phyloP scores from a whole-genome alignment of 257 asterid species.

The Scutellaria barbata region DNA sequence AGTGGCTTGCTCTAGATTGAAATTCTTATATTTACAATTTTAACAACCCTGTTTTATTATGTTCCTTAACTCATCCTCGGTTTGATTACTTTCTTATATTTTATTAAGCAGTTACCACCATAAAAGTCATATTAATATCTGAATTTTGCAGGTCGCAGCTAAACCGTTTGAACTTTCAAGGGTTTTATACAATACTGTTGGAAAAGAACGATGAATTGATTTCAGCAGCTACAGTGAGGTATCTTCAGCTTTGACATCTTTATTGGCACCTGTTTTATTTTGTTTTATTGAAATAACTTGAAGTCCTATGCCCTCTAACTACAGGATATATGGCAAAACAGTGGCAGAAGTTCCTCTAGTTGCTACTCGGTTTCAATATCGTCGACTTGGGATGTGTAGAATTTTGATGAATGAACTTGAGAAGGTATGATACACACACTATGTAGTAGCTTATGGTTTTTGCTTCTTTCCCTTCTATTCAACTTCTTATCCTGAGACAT shows the following conservation, averaged over 20 bases:
- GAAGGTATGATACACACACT: constrained; percentile 52
- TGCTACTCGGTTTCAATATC: constrained; percentile 84
- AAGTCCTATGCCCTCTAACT: constrained; percentile 28
- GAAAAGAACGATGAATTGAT: constrained; percentile 76
- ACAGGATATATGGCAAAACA: constrained; percentile 76
- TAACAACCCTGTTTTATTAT: not conserved
- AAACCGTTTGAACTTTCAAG: constrained; percentile 78
- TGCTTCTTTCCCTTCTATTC: not conserved
- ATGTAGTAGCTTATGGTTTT: not conserved
- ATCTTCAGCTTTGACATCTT: constrained; percentile 31
- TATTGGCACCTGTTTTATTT: constrained; percentile 22
- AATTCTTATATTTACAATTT: not conserved
- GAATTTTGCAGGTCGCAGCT: constrained; percentile 73
- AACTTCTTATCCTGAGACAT: constrained; percentile 17
- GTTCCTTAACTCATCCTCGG: not conserved
- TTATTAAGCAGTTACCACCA: not conserved
- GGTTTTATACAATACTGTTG: constrained; percentile 76
- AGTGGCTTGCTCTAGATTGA: constrained; percentile 4
- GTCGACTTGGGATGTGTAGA: constrained; percentile 93
- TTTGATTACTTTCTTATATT: not conserved
- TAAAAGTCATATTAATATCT: constrained; percentile 2
- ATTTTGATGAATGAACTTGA: constrained; percentile 86
- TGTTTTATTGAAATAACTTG: constrained; percentile 14
- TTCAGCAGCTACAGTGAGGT: constrained; percentile 85
- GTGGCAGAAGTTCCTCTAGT: constrained; percentile 94